Evolutionary conservation across 805 yeast species (phyloP).

Genomic region (Jamesozyma piceae): DNA sequence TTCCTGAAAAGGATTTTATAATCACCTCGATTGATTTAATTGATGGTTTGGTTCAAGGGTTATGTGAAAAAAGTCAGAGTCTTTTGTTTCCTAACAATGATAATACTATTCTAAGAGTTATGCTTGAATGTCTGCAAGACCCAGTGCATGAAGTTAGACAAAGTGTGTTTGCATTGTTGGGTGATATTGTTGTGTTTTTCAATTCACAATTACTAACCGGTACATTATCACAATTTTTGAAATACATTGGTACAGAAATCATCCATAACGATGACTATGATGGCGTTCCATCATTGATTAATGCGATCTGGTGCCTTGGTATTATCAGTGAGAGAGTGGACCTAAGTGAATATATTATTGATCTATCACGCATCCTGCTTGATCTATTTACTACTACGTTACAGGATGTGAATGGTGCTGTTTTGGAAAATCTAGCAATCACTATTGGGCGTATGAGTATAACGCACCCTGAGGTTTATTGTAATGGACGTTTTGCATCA

Average conservation of each 20-base stretch:
- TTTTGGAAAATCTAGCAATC: slow-evolving; percentile 80
- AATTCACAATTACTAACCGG: slow-evolving; percentile 29
- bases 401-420: slow-evolving; percentile 32
- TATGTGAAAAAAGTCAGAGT: slow-evolving; percentile 53
- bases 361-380: slow-evolving; percentile 21
- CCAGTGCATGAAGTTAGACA: slow-evolving; percentile 84
- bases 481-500: slow-evolving; percentile 34
- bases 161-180: slow-evolving; percentile 78
- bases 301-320: slow-evolving; percentile 91
- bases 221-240: slow-evolving; percentile 38
- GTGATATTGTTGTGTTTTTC: slow-evolving; percentile 71
- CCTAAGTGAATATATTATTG: slow-evolving; percentile 23
- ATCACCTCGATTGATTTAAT: slow-evolving; percentile 83
- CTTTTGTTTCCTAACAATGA: slow-evolving; percentile 28
- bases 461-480: slow-evolving; percentile 46
- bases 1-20: slow-evolving; percentile 84
- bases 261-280: slow-evolving; percentile 33
- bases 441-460: slow-evolving; percentile 81
- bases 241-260: slow-evolving; percentile 62
- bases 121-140: slow-evolving; percentile 66
- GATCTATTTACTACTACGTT: slow-evolving; percentile 24
- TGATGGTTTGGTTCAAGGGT: slow-evolving; percentile 89
- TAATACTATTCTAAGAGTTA: slow-evolving; percentile 45
- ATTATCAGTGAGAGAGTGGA: slow-evolving; percentile 59
- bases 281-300: slow-evolving; percentile 33